Conservation (phyloP, 2,329 filamentous ascomycete genomes). For the Juglanconis sp. region DNA sequence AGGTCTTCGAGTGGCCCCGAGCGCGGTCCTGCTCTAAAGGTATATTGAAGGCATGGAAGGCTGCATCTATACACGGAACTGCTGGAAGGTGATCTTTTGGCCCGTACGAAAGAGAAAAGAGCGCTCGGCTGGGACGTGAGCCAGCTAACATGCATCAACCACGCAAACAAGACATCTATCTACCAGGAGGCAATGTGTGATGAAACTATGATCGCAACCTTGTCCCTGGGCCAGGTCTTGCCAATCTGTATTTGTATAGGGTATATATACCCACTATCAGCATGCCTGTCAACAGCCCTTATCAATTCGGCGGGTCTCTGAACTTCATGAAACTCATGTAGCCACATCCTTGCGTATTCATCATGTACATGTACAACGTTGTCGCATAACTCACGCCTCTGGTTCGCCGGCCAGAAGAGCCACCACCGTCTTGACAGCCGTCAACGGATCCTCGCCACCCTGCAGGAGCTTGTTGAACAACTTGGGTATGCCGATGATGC, state of each 20-base stretch:
- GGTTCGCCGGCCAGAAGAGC: slow-evolving; percentile 53
- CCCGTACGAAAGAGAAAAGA: too few species aligned
- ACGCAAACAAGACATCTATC: too few species aligned
- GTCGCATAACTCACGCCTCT: neutral
- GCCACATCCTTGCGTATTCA: slow-evolving; percentile 2
- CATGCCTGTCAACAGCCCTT: neutral
- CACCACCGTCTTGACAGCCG: slow-evolving; percentile 57
- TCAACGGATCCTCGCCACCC: slow-evolving; percentile 51
- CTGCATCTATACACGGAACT: too few species aligned
- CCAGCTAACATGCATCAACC: too few species aligned
- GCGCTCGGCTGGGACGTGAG: too few species aligned
- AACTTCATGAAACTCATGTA: neutral
- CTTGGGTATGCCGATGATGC: slow-evolving; percentile 54
- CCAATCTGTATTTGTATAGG: neutral
- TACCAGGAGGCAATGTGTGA: too few species aligned
- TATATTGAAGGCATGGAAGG: too few species aligned
- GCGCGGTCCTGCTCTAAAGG: too few species aligned
- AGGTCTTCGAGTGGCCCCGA: too few species aligned
- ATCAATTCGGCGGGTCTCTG: neutral
- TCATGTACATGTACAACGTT: slow-evolving; percentile 3
- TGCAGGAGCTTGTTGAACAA: slow-evolving; percentile 59
- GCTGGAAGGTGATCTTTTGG: too few species aligned
- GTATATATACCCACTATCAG: neutral
- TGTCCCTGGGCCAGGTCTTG: neutral
- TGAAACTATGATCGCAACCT: neutral